A percentile compares a stretch with the other conserved stretches of the same genome.
phyloP scores from a whole-genome alignment of 2,329 filamentous ascomycete species.

The Leptographium lundbergii region DNA sequence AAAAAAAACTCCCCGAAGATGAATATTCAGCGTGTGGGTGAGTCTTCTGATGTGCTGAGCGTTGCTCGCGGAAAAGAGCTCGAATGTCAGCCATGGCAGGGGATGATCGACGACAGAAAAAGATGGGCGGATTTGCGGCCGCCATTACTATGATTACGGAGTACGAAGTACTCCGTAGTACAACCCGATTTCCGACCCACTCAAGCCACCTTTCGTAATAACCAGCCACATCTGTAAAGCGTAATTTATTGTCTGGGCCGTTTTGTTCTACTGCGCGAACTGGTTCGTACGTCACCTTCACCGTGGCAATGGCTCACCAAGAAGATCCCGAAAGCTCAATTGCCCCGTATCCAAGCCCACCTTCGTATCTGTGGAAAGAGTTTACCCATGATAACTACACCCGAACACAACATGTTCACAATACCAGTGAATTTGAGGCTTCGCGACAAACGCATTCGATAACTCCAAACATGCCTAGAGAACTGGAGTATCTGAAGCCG shows the following conservation, averaged over 20 bases:
- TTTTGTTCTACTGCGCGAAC: not conserved
- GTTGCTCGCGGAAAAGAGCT: constrained; percentile 65
- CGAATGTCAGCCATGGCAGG: constrained; percentile 62
- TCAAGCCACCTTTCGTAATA: no score
- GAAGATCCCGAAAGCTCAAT: constrained; percentile 13
- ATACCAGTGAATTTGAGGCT: constrained; percentile 22
- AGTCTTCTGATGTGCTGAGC: constrained; percentile 58
- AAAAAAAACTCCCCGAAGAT: constrained; percentile 53
- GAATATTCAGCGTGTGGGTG: constrained; percentile 59
- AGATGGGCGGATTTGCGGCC: not conserved
- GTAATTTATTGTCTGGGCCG: not conserved
- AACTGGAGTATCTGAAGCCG: constrained; percentile 68
- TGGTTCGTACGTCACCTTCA: not conserved
- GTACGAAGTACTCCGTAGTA: no score
- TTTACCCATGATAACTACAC: constrained; percentile 68
- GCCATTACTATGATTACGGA: no score
- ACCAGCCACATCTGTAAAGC: constrained; percentile 3
- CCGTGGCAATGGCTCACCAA: constrained; percentile 45
- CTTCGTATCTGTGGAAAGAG: constrained; percentile 68
- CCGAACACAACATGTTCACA: constrained; percentile 34
- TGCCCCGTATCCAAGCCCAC: constrained; percentile 56
- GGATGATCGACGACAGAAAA: not conserved
- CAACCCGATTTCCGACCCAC: no score
- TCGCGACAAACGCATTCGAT: constrained; percentile 12
- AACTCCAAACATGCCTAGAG: constrained; percentile 45